Base-by-base conservation (phyloP, 2,329 filamentous ascomycete species). In the Trichophaea hybrida region DNA sequence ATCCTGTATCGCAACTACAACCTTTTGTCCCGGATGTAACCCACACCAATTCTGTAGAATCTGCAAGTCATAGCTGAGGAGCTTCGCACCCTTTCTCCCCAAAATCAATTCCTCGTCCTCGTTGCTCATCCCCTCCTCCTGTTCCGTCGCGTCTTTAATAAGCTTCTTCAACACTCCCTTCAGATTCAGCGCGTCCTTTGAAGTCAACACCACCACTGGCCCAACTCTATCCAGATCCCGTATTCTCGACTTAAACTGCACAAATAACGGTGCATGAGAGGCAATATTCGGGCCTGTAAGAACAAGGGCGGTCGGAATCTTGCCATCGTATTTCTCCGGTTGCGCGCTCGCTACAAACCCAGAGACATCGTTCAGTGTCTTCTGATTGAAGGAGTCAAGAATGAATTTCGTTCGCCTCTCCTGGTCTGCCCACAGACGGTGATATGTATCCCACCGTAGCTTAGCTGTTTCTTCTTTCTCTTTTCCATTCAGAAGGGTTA, bases 221-320 rank as follows among this genome's bases (percentile, higher is more conserved):
- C 80, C 80, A n/a, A 83, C 72, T n/a, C 73, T 73, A 60, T 80
- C 77, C 59, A 69, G 59, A 58, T 60, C 64, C 52, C 63, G 59
- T 54, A 74, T 72, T 34, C 68, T 69, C 59, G 69, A 64, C 10
- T 80, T 78, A 8, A 90, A 73, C 70, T 88, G 84, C 60, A 81
- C 76, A 66, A 89, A 89, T n/a, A 90, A 76, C 10, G 85, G 75
- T 46, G 82, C 80, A 70, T 89, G 85, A 1, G 84, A 85, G 38
- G 85, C 83, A 66, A 89, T 84, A 64, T 87, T 88, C 6, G 87
- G 85, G 0, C 87, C 88, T 6, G 85, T 86, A 60, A 88, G 79
- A 66, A 91, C 81, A 65, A 91, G 83, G 1, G 80, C 84, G 6
- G 84, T 79, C 0, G 84, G 82, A 43, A 88, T 78, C 69, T 78